These are phyloP conservation scores for Sungouiozyma intestinalis DNA, from an alignment of 805 yeast genomes.

Conservation along the genomic window DNA sequence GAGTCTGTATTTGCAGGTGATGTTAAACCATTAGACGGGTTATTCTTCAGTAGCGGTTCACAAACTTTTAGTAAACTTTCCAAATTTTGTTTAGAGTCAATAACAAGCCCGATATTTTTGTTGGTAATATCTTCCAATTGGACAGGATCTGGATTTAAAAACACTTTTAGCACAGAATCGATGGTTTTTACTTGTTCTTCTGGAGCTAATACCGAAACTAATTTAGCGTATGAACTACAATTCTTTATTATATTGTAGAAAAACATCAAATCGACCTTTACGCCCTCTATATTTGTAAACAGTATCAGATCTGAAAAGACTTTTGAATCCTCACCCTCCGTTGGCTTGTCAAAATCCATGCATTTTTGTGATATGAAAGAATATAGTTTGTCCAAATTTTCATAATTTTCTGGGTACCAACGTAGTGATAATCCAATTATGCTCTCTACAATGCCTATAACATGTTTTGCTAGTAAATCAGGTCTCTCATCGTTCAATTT, in stretches of 20 bases:
- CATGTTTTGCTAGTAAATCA: conserved; percentile 57
- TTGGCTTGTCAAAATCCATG: conserved; percentile 26
- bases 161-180: conserved; percentile 42
- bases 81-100: conserved; percentile 15
- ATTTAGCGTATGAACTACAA: conserved; percentile 15
- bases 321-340: conserved; percentile 11
- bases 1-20: too few relatives aligned
- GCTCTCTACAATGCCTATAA: conserved; percentile 53
- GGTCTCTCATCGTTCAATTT: conserved; percentile 48
- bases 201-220: conserved; percentile 14
- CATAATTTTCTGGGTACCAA: conserved; percentile 53
- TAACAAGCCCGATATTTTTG: conserved; percentile 3
- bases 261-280: conserved; percentile 2
- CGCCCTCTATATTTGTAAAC: conserved; percentile 6
- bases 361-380: conserved; percentile 38
- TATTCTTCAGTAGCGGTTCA: conserved; percentile 13
- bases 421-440: conserved; percentile 52
- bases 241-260: conserved; percentile 15
- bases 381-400: conserved; percentile 52
- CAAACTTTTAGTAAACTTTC: conserved; percentile 15
- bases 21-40: too few relatives aligned
- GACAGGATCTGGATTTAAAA: background rate
- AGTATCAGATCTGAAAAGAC: conserved; percentile 14
- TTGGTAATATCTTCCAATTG: background rate
- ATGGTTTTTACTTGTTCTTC: conserved; percentile 40